These are phyloP conservation scores for Paramecium pentaurelia DNA, from an alignment of 73 alveolate species.

Conservation along the genomic window DNA sequence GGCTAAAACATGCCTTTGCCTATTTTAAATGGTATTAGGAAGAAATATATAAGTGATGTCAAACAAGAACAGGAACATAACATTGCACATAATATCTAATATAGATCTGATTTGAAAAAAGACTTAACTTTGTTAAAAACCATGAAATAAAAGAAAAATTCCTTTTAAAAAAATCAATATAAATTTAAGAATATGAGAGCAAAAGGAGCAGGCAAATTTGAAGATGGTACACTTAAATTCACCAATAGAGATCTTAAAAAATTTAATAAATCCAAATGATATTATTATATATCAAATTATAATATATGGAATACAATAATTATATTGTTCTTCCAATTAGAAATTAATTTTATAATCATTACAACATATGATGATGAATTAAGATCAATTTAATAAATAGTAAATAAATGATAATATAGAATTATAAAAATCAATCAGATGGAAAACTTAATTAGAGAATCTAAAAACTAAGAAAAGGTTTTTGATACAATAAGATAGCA, in stretches of 20 bases:
- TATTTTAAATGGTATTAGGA: background rate
- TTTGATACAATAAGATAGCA: background rate
- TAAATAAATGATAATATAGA: background rate
- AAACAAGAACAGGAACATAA: constrained; percentile 15
- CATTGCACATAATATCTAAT: constrained; percentile 1
- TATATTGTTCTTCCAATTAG: background rate
- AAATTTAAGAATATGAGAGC: constrained; percentile 25
- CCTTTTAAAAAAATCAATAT: constrained; percentile 24
- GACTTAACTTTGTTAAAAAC: background rate
- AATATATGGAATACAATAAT: background rate
- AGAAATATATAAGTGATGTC: background rate
- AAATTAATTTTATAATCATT: background rate
- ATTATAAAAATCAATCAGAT: background rate
- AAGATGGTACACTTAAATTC: background rate
- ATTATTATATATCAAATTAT: background rate
- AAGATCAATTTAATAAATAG: background rate
- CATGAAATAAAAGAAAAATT: constrained; percentile 4
- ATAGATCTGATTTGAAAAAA: constrained; percentile 15
- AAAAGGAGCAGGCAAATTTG: background rate
- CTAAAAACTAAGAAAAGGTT: background rate
- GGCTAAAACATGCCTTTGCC: constrained; percentile 22
- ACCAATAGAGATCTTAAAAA: background rate
- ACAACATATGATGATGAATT: background rate
- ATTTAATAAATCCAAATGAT: background rate
- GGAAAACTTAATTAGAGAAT: background rate